These are phyloP conservation scores for Kokia cookei DNA, from an alignment of 441 rosid species.

Conservation along the genomic window DNA sequence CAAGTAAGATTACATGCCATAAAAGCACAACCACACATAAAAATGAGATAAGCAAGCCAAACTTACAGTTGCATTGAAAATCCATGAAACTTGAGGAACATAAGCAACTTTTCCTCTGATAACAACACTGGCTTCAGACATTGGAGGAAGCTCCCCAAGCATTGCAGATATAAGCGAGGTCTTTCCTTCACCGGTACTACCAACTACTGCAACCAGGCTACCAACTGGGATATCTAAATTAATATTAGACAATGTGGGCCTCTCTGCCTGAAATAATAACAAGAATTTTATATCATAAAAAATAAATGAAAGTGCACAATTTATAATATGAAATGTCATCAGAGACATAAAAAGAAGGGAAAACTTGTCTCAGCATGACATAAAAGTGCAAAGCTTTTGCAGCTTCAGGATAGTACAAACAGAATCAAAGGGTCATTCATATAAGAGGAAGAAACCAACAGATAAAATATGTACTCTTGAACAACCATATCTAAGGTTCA, in stretches of 20 bases:
- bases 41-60: slow-evolving; percentile 13
- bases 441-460: neutral
- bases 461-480: neutral
- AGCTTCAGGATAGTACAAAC: neutral
- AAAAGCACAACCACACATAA: neutral
- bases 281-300: neutral
- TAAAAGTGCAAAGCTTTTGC: neutral
- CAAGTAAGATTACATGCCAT: neutral
- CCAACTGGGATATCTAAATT: slow-evolving; percentile 82
- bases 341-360: neutral
- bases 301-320: neutral
- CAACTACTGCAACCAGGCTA: slow-evolving; percentile 92
- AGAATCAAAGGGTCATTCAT: neutral
- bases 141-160: slow-evolving; percentile 89
- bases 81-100: slow-evolving; percentile 99
- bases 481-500: neutral
- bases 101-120: slow-evolving; percentile 85
- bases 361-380: neutral
- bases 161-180: slow-evolving; percentile 95
- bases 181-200: slow-evolving; percentile 96
- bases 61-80: slow-evolving; percentile 93
- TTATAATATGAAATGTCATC: neutral
- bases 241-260: slow-evolving; percentile 72
- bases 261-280: slow-evolving; percentile 54
- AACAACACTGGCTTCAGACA: slow-evolving; percentile 49